Base-by-base conservation (phyloP, 2,329 filamentous ascomycete species). In the Fusarium sp. region DNA sequence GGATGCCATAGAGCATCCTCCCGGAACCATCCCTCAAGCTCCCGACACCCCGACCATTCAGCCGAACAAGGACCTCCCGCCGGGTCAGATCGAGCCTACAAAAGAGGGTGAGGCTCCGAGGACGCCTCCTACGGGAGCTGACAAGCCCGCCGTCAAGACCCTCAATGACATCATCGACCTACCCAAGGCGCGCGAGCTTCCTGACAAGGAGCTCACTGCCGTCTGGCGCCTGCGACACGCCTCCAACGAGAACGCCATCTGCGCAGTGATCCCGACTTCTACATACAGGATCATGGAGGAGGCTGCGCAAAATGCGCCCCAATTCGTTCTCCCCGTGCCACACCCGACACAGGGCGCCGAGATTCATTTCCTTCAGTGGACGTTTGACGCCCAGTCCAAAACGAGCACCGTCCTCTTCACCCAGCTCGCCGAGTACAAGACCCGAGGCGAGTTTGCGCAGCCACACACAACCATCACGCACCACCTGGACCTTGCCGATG, bases 331-430 rank as follows among this genome's bases (percentile, higher is more conserved):
- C 2, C 96, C 96, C 0, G 89, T 98, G 8, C 93, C 93, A 74
- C 93, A 89, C 83, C 84, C 85, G 56, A 85, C 83, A 27, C 86
- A 87, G 74, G 94, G 94, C 61, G 94, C 95, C 56, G 96, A 98
- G 83, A 95, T 99, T 54, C 96, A 99, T 84, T 98, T 97, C 83
- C 84, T 99, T 71, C 96, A 99, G 84, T 99, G 97, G 94, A 93
- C 93, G 0, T 98, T 98, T 83, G 95, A 97, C 69, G 84, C 83
- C 24, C 85, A 85, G 66, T 89, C 87, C 20, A 84, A 88, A 69
- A 92, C 91, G 5, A 90, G 89, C 68, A 94, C 93, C 0, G 92
- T 98, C 7, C 91, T 99, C 37, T 98, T 99, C 85, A 99, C 96
- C 1, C 93, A 96, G 79, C 88, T 99, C 35, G 96, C 94, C 18